phyloP scores from a whole-genome alignment of 2,329 filamentous ascomycete genomes.

The Penicillium sp. region DNA sequence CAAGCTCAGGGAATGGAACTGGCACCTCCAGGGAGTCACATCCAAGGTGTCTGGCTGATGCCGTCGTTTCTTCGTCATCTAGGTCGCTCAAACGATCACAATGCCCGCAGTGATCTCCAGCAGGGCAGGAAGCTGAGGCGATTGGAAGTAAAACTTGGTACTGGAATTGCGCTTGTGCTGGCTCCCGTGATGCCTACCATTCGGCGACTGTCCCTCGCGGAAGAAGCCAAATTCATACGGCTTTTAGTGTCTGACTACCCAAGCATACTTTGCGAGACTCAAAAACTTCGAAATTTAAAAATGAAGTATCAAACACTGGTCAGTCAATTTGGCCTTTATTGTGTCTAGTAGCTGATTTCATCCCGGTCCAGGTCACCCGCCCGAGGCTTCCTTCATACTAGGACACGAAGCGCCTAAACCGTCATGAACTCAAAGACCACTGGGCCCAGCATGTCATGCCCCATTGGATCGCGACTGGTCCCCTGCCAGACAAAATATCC shows the following conservation, averaged over 20 bases:
- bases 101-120: slow-evolving; percentile 1
- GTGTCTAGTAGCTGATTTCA: too few species aligned
- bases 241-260: slow-evolving; percentile 2
- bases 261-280: not conserved
- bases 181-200: slow-evolving; percentile 6
- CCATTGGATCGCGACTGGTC: not conserved
- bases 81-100: slow-evolving; percentile 4
- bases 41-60: slow-evolving; percentile 5
- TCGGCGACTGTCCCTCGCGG: slow-evolving; percentile 1
- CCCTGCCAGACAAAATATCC: slow-evolving; percentile 12
- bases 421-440: slow-evolving; percentile 7
- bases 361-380: not conserved
- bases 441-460: not conserved
- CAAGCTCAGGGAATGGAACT: slow-evolving; percentile 1
- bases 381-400: not conserved
- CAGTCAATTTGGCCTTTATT: not conserved
- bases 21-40: not conserved
- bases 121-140: slow-evolving; percentile 8
- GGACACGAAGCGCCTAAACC: not conserved
- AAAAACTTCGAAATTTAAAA: not conserved
- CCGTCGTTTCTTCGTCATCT: slow-evolving; percentile 12
- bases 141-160: slow-evolving; percentile 6
- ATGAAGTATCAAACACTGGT: slow-evolving; percentile 4
- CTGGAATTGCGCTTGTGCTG: slow-evolving; percentile 2
- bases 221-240: slow-evolving; percentile 4